Conservation (phyloP, 192 early-diverging fungal species). For the Entophlyctis luteolus region DNA sequence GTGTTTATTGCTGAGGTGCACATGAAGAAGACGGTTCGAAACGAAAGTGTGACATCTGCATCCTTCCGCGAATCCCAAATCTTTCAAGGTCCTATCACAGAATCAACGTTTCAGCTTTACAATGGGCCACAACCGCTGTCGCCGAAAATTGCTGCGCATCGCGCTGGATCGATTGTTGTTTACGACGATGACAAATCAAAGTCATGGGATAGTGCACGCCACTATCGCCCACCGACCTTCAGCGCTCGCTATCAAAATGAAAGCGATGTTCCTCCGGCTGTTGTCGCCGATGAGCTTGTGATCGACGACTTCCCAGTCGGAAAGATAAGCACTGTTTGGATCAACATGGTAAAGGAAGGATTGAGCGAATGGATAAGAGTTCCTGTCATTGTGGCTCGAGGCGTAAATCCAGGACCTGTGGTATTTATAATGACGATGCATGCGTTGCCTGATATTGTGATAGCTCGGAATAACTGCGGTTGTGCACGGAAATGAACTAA, state of each 20-base stretch:
- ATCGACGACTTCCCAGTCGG: constrained; percentile 62
- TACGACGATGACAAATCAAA: constrained; percentile 51
- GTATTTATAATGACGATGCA: neutral
- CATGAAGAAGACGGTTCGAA: constrained; percentile 18
- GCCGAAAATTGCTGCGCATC: constrained; percentile 12
- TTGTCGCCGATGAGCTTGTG: constrained; percentile 53
- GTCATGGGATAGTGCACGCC: constrained; percentile 47
- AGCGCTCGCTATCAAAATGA: constrained; percentile 48
- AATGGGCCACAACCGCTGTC: neutral
- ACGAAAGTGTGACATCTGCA: neutral
- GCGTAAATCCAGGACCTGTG: constrained; percentile 50
- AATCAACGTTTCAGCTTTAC: constrained; percentile 19
- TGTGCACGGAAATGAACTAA: constrained; percentile 88
- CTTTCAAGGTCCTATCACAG: constrained; percentile 8
- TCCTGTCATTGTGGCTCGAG: constrained; percentile 75
- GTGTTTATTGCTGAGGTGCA: constrained; percentile 46
- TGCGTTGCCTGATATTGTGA: neutral
- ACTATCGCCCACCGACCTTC: constrained; percentile 56
- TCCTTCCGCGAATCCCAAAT: neutral
- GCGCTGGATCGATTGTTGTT: constrained; percentile 60
- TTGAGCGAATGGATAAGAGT: constrained; percentile 60
- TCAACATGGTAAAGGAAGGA: constrained; percentile 68
- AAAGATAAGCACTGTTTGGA: constrained; percentile 61
- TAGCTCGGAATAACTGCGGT: constrained; percentile 75
- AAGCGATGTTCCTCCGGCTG: constrained; percentile 59